Evolutionary conservation across 805 yeast species (phyloP).

Genomic region (Lachancea waltii): DNA sequence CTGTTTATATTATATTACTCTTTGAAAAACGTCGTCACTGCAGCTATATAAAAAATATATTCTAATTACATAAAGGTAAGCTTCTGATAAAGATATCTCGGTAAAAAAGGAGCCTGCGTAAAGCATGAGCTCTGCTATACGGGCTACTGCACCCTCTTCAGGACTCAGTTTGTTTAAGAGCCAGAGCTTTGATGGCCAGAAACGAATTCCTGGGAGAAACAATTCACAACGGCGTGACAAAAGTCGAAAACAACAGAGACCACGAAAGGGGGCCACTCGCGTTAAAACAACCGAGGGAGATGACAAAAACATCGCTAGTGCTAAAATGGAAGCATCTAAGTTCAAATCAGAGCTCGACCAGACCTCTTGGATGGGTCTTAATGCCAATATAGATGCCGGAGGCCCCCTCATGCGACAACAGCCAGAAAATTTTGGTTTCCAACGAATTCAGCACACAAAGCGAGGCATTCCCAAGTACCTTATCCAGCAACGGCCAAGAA

Average conservation of each 20-base stretch:
- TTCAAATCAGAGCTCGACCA: not conserved
- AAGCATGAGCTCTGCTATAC: slow-evolving; percentile 17
- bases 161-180: slow-evolving; percentile 15
- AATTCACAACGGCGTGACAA: slow-evolving; percentile 5
- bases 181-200: slow-evolving; percentile 8
- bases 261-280: not conserved
- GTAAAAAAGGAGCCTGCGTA: slow-evolving; percentile 4
- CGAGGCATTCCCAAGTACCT: slow-evolving; percentile 35
- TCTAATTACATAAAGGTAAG: too few species aligned
- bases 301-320: not conserved
- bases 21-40: not conserved
- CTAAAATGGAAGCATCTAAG: not conserved
- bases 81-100: too few species aligned
- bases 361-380: not conserved
- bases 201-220: slow-evolving; percentile 5
- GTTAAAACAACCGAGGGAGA: not conserved
- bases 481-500: slow-evolving; percentile 33
- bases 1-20: slow-evolving; percentile 17
- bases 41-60: not conserved
- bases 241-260: slow-evolving; percentile 7
- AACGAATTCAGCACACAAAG: slow-evolving; percentile 13
- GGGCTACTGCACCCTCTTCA: slow-evolving; percentile 15
- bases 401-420: not conserved
- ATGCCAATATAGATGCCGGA: not conserved
- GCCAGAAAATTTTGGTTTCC: slow-evolving; percentile 23